Base-by-base conservation (phyloP, 2,329 filamentous ascomycete genomes). In the Trichoderma sp. region DNA sequence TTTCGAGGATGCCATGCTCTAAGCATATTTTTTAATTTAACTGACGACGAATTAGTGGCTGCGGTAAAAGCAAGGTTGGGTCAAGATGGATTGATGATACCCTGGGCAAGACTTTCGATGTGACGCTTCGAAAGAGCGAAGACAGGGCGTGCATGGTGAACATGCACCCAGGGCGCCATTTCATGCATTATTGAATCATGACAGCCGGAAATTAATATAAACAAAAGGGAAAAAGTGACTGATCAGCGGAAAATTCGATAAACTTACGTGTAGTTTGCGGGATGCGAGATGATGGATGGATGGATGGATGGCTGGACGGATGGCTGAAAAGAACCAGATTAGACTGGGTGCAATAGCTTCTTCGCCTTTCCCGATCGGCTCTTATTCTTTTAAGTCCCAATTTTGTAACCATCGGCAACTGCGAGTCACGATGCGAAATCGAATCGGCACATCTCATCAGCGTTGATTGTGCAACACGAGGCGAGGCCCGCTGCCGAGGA, bases 381-480 rank as follows among this genome's bases (percentile, higher is more conserved):
- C 30, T 4, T 11, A 3, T 39, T 1, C 23, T 13, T 28, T 30
- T 6, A 30, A 1, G 28, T 30, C n/a, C 20, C n/a, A 6, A 3
- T 30, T 15, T 20, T 28, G 32, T 12, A 20, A 15, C 3, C 34
- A 7, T 58, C 13, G 26, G 34, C 6, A 20, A 30, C 53, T 68
- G 34, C 65, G 13, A 32, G 17, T 17, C 26, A 26, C 65, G 26
- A 47, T 17, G 26, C 53, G 36, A 47, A 59, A 50, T 47, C 26
- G 36, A 15, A 47, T 32, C 53, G 34, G 17, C 3, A 28, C 26
- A 17, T 68, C 53, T 17, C 26, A 17, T 57, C 53, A 58, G 30
- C 55, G 55, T 59, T 58, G 55, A 67, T 62, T 20, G 58, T 62
- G 65, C 36, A 47, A 68, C 53, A 30, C 34, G 23, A 58, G 65